These are phyloP conservation scores for Nidularia pulvinata DNA, from an alignment of 768 basidiomycete genomes.

Conservation along the genomic window DNA sequence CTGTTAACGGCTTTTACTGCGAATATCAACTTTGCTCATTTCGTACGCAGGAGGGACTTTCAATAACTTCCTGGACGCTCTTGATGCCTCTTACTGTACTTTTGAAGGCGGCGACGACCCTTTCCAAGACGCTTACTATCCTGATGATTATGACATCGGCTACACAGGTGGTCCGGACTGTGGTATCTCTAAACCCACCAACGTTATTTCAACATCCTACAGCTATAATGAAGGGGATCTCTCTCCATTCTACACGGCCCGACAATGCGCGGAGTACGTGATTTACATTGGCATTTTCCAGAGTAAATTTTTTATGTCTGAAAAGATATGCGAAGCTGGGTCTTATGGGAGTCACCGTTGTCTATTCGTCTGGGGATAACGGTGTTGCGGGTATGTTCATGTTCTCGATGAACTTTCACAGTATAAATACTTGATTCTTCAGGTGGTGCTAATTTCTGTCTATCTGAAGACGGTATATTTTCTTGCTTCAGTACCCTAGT, in stretches of 20 bases:
- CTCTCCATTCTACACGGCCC: constrained; percentile 25
- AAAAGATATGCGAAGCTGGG: constrained; percentile 48
- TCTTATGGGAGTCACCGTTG: constrained; percentile 53
- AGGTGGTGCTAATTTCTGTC: constrained; percentile 20
- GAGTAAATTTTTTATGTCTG: background rate
- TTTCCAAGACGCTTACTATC: constrained; percentile 28
- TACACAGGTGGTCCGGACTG: constrained; percentile 31
- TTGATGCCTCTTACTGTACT: constrained; percentile 37
- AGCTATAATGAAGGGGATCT: constrained; percentile 39
- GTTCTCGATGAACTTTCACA: background rate
- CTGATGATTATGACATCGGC: constrained; percentile 21
- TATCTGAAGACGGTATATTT: constrained; percentile 38
- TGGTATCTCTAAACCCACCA: constrained; percentile 32
- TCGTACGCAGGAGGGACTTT: constrained; percentile 31
- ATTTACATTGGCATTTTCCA: constrained; percentile 9
- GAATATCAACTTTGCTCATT: too few species aligned
- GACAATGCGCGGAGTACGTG: constrained; percentile 39
- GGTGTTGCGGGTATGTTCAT: constrained; percentile 41
- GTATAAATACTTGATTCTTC: background rate
- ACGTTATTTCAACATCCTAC: constrained; percentile 41
- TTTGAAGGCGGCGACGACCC: constrained; percentile 40
- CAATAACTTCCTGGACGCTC: constrained; percentile 43
- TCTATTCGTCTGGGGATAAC: constrained; percentile 58
- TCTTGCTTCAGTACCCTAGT: background rate
- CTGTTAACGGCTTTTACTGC: background rate